Conservation (phyloP, 495 filamentous ascomycete genomes). For the Annulohypoxylon bovei region DNA sequence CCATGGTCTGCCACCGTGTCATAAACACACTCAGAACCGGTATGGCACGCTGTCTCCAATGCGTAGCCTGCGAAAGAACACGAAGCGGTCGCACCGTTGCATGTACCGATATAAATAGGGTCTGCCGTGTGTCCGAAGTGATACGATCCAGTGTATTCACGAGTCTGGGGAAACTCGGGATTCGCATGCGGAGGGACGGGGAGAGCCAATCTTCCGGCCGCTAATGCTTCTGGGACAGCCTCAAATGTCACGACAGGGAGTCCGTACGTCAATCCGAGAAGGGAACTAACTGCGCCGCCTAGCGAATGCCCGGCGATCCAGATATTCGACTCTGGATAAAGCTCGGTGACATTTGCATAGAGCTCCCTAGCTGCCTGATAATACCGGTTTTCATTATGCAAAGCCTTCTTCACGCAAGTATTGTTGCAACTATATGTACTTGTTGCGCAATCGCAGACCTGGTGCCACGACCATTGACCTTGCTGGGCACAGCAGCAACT, state of each 20-base stretch:
- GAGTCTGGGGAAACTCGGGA: slow-evolving; percentile 72
- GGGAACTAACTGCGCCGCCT: slow-evolving; percentile 83
- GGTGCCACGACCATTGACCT: slow-evolving; percentile 83
- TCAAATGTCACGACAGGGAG: slow-evolving; percentile 89
- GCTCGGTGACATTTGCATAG: slow-evolving; percentile 87
- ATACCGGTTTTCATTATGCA: slow-evolving; percentile 86
- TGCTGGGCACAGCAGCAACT: slow-evolving; percentile 97
- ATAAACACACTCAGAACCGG: slow-evolving; percentile 86
- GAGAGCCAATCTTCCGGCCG: slow-evolving; percentile 84
- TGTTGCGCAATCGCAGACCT: slow-evolving; percentile 91
- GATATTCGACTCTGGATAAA: slow-evolving; percentile 86
- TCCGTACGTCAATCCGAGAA: slow-evolving; percentile 91
- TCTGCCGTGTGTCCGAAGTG: slow-evolving; percentile 97
- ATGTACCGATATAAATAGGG: slow-evolving; percentile 92
- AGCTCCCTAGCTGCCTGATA: slow-evolving; percentile 87
- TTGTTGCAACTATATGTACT: slow-evolving; percentile 88
- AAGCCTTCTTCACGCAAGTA: slow-evolving; percentile 80
- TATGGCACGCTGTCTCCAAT: slow-evolving; percentile 90
- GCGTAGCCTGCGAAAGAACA: slow-evolving; percentile 96
- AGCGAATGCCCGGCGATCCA: slow-evolving; percentile 93
- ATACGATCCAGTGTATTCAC: slow-evolving; percentile 79
- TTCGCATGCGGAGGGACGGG: slow-evolving; percentile 83
- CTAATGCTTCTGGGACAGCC: slow-evolving; percentile 87
- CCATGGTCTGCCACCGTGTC: slow-evolving; percentile 90
- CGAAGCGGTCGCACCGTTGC: slow-evolving; percentile 84